These are phyloP conservation scores for Neocallimastix lanati DNA, from an alignment of 192 early-diverging fungal genomes.

Conservation along the genomic window DNA sequence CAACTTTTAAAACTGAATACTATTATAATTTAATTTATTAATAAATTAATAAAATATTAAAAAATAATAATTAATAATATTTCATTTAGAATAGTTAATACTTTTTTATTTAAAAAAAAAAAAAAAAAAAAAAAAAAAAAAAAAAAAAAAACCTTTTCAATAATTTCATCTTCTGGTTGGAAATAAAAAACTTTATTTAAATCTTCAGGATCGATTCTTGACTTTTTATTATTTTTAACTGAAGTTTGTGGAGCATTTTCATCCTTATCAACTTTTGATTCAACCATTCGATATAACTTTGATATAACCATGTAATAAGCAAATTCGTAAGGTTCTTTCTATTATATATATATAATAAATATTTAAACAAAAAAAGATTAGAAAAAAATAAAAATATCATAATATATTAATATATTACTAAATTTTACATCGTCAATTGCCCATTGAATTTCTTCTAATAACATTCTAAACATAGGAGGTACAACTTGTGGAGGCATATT, in stretches of 20 bases:
- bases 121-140: too few relatives aligned
- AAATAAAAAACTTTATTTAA: constrained; percentile 43
- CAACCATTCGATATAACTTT: constrained; percentile 64
- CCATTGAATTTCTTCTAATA: constrained; percentile 61
- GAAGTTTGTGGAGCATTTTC: constrained; percentile 9
- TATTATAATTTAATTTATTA: background rate
- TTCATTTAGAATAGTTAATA: too few relatives aligned
- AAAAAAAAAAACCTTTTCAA: constrained; percentile 42
- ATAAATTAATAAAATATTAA: background rate
- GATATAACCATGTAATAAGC: constrained; percentile 63
- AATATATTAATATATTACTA: too few relatives aligned
- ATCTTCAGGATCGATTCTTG: constrained; percentile 3
- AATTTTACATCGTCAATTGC: constrained; percentile 54
- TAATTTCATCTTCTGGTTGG: constrained; percentile 84
- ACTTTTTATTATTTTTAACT: constrained; percentile 13
- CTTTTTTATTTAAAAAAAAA: too few relatives aligned
- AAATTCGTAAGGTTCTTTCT: constrained; percentile 57
- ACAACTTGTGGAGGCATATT: constrained; percentile 92
- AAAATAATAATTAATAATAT: too few relatives aligned
- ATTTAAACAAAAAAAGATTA: background rate
- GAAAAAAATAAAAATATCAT: background rate
- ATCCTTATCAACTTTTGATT: constrained; percentile 35
- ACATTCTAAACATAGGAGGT: constrained; percentile 79
- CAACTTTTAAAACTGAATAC: constrained; percentile 52
- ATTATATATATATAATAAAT: too few relatives aligned